Evolutionary conservation across 2,329 filamentous ascomycete genomes (phyloP).

Genomic region (Penicillium sp.): DNA sequence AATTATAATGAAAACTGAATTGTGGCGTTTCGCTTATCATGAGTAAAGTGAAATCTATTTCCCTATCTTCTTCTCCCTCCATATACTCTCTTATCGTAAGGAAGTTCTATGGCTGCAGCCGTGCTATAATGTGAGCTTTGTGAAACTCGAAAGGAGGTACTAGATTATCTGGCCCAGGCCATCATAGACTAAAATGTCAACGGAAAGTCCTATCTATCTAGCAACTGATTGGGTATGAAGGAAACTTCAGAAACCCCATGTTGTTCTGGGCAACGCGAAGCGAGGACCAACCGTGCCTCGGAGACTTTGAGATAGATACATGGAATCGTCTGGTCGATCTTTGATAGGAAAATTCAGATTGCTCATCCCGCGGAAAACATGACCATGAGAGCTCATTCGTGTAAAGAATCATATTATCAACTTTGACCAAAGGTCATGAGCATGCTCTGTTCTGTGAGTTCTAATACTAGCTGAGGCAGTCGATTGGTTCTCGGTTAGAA

Average conservation of each 20-base stretch:
- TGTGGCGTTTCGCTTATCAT: neutral
- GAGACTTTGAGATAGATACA: constrained; percentile 1
- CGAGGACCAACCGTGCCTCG: neutral
- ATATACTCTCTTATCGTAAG: constrained; percentile 1
- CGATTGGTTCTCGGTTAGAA: constrained; percentile 3
- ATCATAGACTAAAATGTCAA: too few species aligned
- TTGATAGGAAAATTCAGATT: neutral
- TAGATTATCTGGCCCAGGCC: neutral
- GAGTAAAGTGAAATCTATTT: neutral
- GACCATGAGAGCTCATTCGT: too few species aligned
- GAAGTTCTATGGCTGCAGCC: constrained; percentile 1
- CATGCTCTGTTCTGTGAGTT: neutral
- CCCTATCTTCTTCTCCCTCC: constrained; percentile 2
- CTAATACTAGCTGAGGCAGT: constrained; percentile 1
- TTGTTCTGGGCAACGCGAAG: constrained; percentile 1
- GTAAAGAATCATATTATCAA: too few species aligned
- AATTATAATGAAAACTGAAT: neutral
- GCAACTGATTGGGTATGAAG: constrained; percentile 1
- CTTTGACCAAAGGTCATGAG: too few species aligned
- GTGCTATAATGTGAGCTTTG: constrained; percentile 2
- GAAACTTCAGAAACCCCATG: neutral
- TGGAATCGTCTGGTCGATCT: neutral
- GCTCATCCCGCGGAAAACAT: too few species aligned
- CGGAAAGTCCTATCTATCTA: neutral
- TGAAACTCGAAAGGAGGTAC: neutral